Percentiles rank a stretch among this genome's conserved stretches.
These are phyloP conservation scores for Fusarium tupiense DNA, from an alignment of 2,329 filamentous ascomycete genomes.

Conservation along the genomic window DNA sequence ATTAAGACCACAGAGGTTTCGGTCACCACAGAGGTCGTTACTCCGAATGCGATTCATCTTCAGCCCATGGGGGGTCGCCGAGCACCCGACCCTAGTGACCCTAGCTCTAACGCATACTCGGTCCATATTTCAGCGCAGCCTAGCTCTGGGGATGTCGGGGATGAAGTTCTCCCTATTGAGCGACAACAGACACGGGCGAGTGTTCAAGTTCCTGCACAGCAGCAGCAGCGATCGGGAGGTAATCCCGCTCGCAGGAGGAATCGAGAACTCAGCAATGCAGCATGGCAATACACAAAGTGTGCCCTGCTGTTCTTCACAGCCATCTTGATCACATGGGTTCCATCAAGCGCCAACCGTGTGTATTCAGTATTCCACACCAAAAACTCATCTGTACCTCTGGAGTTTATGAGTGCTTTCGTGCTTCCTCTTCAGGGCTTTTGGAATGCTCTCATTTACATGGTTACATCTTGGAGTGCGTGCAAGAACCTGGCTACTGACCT, in stretches of 20 bases:
- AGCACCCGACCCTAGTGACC: constrained; percentile 20
- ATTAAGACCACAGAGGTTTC: constrained; percentile 72
- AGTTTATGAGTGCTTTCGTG: constrained; percentile 77
- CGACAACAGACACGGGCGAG: constrained; percentile 19
- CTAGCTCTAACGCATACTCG: constrained; percentile 52
- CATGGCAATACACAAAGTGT: constrained; percentile 76
- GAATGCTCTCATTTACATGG: constrained; percentile 82
- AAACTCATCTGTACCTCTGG: constrained; percentile 65
- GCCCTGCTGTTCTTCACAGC: constrained; percentile 77
- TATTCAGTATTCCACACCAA: constrained; percentile 71
- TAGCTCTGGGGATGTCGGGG: constrained; percentile 31
- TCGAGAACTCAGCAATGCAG: constrained; percentile 68
- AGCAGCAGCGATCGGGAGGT: constrained; percentile 31
- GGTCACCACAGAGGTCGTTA: constrained; percentile 62
- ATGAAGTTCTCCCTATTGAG: constrained; percentile 44
- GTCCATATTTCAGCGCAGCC: constrained; percentile 59
- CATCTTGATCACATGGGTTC: constrained; percentile 79
- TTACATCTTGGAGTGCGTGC: constrained; percentile 74
- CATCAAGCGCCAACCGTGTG: constrained; percentile 79
- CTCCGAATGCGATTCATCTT: constrained; percentile 36
- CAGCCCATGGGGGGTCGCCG: constrained; percentile 35
- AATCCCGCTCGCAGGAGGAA: constrained; percentile 50
- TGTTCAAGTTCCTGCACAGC: constrained; percentile 18
- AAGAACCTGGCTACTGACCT: constrained; percentile 57
- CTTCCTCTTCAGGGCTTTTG: constrained; percentile 86